These are phyloP conservation scores for Paramyrothecium sp. DNA, from an alignment of 2,329 filamentous ascomycete species.

Conservation along the genomic window DNA sequence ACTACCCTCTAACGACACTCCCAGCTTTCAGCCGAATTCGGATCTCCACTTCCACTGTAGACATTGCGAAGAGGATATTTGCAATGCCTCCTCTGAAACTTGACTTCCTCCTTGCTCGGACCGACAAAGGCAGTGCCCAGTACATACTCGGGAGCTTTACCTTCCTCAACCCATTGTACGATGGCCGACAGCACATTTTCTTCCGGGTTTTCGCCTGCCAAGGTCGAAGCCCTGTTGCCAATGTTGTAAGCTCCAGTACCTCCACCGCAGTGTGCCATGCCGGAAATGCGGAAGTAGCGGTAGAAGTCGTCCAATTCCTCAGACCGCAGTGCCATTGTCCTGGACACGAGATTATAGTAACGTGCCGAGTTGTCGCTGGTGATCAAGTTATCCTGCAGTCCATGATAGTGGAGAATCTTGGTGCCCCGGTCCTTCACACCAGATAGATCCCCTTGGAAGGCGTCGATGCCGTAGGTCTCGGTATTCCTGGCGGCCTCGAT, in stretches of 20 bases:
- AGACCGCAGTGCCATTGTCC: constrained; percentile 19
- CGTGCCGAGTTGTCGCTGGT: constrained; percentile 24
- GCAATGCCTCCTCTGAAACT: constrained; percentile 31
- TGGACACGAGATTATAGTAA: constrained; percentile 18
- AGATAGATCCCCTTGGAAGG: constrained; percentile 32
- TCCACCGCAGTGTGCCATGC: constrained; percentile 49
- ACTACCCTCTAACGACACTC: constrained; percentile 15
- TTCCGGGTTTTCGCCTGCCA: constrained; percentile 24
- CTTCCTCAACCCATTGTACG: constrained; percentile 47
- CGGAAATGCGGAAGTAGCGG: constrained; percentile 50
- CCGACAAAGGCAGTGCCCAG: constrained; percentile 32
- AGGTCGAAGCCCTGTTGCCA: constrained; percentile 17
- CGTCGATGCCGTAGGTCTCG: constrained; percentile 29
- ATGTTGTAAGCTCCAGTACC: constrained; percentile 42
- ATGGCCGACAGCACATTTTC: constrained; percentile 46
- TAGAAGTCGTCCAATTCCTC: constrained; percentile 45
- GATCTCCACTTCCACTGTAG: constrained; percentile 24
- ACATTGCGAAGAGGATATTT: constrained; percentile 30
- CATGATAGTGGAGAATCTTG: constrained; percentile 44
- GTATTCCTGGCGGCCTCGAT: constrained; percentile 22
- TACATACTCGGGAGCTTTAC: constrained; percentile 36
- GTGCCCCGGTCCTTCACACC: constrained; percentile 33
- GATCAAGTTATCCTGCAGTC: constrained; percentile 37
- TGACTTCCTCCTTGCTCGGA: constrained; percentile 19
- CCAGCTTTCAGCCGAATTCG: constrained; percentile 24